Percentiles rank a stretch among this genome's conserved stretches.
Evolutionary conservation across 257 asterid genomes (phyloP).

Genomic region (Petunia secreta): DNA sequence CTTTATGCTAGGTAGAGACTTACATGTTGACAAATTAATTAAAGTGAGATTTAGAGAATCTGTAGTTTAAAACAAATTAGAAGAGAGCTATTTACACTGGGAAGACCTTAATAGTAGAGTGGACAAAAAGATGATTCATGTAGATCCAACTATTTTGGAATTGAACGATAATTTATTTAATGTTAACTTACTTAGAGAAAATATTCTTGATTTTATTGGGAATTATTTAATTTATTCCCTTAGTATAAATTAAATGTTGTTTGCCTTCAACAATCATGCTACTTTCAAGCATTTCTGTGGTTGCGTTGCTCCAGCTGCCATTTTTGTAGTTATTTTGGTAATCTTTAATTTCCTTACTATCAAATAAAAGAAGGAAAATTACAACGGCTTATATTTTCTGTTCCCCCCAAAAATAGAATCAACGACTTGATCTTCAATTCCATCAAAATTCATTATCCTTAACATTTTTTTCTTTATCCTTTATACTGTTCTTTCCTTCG

Average conservation of each 20-base stretch:
- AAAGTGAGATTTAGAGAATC: no score
- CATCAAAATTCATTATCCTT: not conserved
- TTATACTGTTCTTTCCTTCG: not conserved
- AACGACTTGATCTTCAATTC: not conserved
- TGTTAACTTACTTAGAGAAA: not conserved
- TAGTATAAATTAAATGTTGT: not conserved
- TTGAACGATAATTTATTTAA: not conserved
- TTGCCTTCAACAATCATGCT: constrained; percentile 18
- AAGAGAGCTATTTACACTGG: no score
- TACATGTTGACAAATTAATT: no score
- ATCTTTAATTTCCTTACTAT: not conserved
- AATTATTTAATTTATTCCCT: not conserved
- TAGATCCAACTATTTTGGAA: no score
- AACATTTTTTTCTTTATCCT: not conserved
- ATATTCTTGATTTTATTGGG: not conserved
- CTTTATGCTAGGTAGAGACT: no score
- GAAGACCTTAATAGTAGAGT: no score
- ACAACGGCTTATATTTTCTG: no score
- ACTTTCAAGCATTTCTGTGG: constrained; percentile 19
- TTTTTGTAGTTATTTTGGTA: not conserved
- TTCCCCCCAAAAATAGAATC: no score
- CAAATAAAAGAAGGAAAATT: not conserved
- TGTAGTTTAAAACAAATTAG: no score
- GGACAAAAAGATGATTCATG: no score
- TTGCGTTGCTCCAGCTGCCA: constrained; percentile 4